A percentile compares a stretch with the other conserved stretches of the same genome.
These are phyloP conservation scores for Penicillium sp. DNA, from an alignment of 2,329 filamentous ascomycete genomes.

Conservation along the genomic window DNA sequence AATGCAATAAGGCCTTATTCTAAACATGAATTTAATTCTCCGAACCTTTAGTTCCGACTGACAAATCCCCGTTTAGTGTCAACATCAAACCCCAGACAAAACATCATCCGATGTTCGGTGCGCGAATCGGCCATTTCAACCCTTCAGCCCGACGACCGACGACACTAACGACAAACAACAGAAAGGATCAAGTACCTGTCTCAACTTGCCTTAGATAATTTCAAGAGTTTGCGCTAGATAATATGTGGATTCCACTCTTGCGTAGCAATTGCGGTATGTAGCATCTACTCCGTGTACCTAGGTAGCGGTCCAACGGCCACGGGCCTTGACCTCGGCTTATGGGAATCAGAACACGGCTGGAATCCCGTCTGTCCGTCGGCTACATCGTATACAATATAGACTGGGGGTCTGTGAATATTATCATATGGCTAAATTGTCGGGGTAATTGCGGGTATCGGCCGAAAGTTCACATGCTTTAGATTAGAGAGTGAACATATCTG, in stretches of 20 bases:
- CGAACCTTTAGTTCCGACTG: neutral
- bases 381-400: neutral
- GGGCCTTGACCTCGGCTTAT: neutral
- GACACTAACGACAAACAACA: neutral
- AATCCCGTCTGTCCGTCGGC: neutral
- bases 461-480: neutral
- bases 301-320: neutral
- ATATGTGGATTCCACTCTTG: neutral
- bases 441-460: neutral
- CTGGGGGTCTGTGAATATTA: neutral
- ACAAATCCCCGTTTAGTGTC: neutral
- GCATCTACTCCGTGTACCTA: neutral
- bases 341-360: neutral
- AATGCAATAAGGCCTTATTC: neutral
- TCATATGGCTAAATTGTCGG: neutral
- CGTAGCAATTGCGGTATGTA: neutral
- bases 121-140: conserved; percentile 20
- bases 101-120: conserved; percentile 19
- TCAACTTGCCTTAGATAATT: neutral
- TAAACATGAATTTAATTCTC: neutral
- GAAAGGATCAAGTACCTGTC: neutral
- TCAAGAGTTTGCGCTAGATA: neutral
- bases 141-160: neutral
- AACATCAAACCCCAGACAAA: neutral
- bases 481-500: too few species aligned